A percentile compares a stretch with the other conserved stretches of the same genome.
phyloP scores from a whole-genome alignment of 1,139 yeast species.

The Meyerozyma guilliermondii region DNA sequence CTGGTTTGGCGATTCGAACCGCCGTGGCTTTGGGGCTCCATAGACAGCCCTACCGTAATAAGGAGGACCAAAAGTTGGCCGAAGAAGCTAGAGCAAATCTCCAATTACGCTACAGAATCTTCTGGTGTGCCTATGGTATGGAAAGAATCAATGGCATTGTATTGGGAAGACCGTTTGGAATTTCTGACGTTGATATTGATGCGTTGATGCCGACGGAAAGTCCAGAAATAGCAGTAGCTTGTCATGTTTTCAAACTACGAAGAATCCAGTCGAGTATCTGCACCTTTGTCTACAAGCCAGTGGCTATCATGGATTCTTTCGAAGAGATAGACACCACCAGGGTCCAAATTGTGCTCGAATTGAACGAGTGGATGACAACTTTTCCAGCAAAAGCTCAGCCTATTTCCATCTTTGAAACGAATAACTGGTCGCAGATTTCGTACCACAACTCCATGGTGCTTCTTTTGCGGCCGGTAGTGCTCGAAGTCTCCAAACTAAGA shows the following conservation, averaged over 20 bases:
- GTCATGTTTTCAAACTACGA: background rate
- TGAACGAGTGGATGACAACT: background rate
- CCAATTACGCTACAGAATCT: background rate
- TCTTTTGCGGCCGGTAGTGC: background rate
- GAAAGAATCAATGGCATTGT: background rate
- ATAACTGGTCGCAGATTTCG: background rate
- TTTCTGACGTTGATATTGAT: background rate
- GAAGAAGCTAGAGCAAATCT: background rate
- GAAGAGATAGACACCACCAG: background rate
- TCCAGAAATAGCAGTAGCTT: background rate
- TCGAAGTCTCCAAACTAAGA: background rate
- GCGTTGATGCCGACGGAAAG: background rate
- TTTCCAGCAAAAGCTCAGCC: background rate
- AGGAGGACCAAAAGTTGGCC: background rate
- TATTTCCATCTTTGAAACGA: background rate
- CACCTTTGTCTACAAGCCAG: background rate
- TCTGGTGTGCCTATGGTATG: background rate
- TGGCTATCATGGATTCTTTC: background rate
- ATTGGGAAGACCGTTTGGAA: background rate
- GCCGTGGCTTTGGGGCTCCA: background rate
- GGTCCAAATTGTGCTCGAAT: background rate
- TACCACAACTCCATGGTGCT: background rate
- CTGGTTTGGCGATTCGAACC: background rate
- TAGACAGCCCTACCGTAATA: background rate
- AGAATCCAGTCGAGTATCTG: conserved; percentile 13